Evolutionary conservation across 2,329 filamentous ascomycete genomes (phyloP).

Genomic region (Amylocarpus encephaloides): DNA sequence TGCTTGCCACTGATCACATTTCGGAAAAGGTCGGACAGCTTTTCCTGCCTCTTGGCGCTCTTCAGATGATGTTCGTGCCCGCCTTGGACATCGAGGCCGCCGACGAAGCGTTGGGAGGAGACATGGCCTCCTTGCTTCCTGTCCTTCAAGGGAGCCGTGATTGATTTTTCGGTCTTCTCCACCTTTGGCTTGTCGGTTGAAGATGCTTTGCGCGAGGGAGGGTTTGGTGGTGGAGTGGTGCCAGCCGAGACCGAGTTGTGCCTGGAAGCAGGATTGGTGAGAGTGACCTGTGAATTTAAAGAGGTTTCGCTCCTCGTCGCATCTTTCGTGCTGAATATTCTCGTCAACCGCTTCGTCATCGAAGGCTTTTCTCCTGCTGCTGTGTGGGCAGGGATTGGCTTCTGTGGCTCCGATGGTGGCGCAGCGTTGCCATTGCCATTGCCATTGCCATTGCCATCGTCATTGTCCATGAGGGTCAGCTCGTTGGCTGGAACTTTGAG

Average conservation of each 20-base stretch:
- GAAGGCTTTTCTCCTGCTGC: constrained; percentile 49
- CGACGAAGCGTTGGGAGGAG: constrained; percentile 42
- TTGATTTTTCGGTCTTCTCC: constrained; percentile 28
- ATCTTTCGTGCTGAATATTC: constrained; percentile 60
- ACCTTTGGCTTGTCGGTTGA: constrained; percentile 36
- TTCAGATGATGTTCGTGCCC: constrained; percentile 84
- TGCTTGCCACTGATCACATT: constrained; percentile 76
- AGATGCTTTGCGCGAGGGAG: constrained; percentile 40
- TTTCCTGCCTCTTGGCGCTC: constrained; percentile 87
- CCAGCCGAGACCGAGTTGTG: constrained; percentile 22
- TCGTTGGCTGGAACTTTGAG: constrained; percentile 24
- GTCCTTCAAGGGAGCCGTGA: constrained; percentile 24
- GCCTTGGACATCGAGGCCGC: constrained; percentile 49
- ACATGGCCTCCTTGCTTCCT: constrained; percentile 23
- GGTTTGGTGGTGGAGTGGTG: constrained; percentile 32
- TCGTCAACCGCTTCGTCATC: constrained; percentile 57
- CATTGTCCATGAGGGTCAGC: constrained; percentile 21
- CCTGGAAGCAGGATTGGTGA: constrained; percentile 31
- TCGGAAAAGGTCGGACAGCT: constrained; percentile 86
- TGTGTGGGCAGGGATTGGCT: constrained; percentile 16
- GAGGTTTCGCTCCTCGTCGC: constrained; percentile 26
- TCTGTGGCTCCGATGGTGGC: constrained; percentile 27
- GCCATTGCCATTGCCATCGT: too few species aligned
- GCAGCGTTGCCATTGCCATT: constrained; percentile 29
- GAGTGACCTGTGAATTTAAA: constrained; percentile 21